Base-by-base conservation (phyloP, 192 early-diverging fungal genomes). In the Coemansia javaensis region DNA sequence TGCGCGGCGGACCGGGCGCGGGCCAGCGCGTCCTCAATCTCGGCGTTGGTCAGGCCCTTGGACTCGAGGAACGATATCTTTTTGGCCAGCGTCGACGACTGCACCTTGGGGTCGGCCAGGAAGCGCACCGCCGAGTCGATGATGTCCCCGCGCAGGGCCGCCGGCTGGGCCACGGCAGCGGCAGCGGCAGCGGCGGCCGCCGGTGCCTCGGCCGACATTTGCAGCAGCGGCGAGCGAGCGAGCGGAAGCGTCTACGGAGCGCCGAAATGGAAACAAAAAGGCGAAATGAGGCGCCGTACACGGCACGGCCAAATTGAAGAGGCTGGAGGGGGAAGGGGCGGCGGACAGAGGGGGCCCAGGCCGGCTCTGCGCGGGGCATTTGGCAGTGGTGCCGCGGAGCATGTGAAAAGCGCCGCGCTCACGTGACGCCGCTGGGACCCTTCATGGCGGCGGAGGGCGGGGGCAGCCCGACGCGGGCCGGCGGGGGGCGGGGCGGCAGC, bases 11-110 rank as follows among this genome's bases (percentile, higher is more conserved):
- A n/a, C n/a, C 57, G 10, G 18, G 78, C 79, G 23, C 82, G 71
- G n/a, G 75, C 68, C 57, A 90, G 72, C 7, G 94, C 96, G 34
- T 80, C 84, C 41, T 97, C 87, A 50, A 99, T 96, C 71, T 99
- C 97, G 15, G 82, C 85, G 12, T 81, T 72, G 20, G 87, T 89
- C 48, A 99, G 67, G 0, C 97, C 97, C 75, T 99, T 99, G 33
- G 85, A 84, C 56, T 97, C 91, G 18, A 99, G 79, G 67, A 99
- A 99, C n/a, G 94, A 82, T 22, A 95, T 77, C 38, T 89, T 85
- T 49, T 96, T 94, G 25, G 90, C 89, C 17, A 99, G 64, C 0
- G 97, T 82, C 13, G 90, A 82, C 9, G 81, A 63, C 58, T 90
- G 86, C 12, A 99, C 94, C 54, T 94, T 91, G 31, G 93, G 87